Evolutionary conservation across 2,329 filamentous ascomycete species (phyloP).

Genomic region (Tolypocladium album): DNA sequence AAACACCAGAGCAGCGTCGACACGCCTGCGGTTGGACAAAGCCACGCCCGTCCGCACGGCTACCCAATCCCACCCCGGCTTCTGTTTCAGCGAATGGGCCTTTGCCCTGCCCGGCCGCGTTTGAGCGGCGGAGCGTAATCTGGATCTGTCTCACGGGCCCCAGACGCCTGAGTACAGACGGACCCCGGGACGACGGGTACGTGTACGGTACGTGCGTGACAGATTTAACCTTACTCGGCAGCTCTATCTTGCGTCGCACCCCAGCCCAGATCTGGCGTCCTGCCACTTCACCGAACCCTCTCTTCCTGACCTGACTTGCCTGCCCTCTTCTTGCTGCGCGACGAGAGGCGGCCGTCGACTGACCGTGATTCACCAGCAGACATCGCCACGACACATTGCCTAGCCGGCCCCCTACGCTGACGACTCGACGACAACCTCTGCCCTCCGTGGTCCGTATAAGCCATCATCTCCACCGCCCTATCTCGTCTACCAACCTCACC

Average conservation of each 20-base stretch:
- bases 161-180: not conserved
- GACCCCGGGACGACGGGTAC: not conserved
- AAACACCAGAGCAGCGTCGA: not conserved
- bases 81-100: slow-evolving; percentile 12
- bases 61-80: slow-evolving; percentile 14
- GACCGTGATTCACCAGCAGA: not conserved
- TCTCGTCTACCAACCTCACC: not conserved
- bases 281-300: not conserved
- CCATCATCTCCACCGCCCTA: not conserved
- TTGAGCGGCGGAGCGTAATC: slow-evolving; percentile 6
- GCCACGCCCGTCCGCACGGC: slow-evolving; percentile 3
- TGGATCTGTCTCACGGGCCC: slow-evolving; percentile 5
- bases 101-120: slow-evolving; percentile 11
- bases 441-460: not conserved
- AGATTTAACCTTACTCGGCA: slow-evolving; percentile 5
- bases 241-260: slow-evolving; percentile 3
- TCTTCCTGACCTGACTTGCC: not conserved
- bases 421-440: not conserved
- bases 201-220: not conserved
- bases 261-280: not conserved
- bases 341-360: not conserved
- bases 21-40: not conserved
- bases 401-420: not conserved
- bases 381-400: not conserved
- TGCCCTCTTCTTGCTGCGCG: not conserved